Base-by-base conservation (phyloP, 306 rosid species). In the Prunus campanulata region DNA sequence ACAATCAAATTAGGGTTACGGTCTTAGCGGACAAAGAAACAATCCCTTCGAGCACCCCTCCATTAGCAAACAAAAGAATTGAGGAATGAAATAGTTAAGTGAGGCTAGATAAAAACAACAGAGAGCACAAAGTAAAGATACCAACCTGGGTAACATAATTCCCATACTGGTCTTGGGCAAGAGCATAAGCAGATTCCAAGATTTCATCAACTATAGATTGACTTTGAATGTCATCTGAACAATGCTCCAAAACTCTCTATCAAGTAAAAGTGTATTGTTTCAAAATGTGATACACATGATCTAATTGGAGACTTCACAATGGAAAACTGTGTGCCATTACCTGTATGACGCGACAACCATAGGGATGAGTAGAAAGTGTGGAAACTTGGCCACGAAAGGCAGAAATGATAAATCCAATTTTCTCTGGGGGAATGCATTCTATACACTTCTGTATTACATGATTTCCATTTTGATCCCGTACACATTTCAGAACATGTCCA, bases 271-370 rank as follows among this genome's bases (percentile, higher is more conserved):
- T 50, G 20, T 72, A 50, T 52, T 35, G 74, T 67, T 57, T 32
- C 60, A 22, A 64, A 68, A 46, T 22, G 76, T 19, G 35, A 74
- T 44, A 71, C 6, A 78, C 44, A 52, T 16, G 62, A 78, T 64
- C 74, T 47, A 42, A 60, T 27, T 49, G 30, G 22, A 79, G 66
- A 30, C 35, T 44, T 54, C 44, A 62, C 39, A 71, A 70, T 56
- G 62, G 54, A 62, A 46, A 77, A 19, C 52, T 61, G n/a, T 56
- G 32, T 32, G 44, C 30, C 46, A 60, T 64, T 82, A 90, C 95
- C 92, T 86, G 95, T 74, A 90, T 83, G 74, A 88, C 96, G 60
- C 96, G 92, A 77, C 91, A 90, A 60, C 96, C 92, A 79, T 90
- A 90, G 15, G 92, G 92, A 85, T 90, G 96, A 49, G 81, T 86